Conservation (phyloP, 1,139 yeast genomes). For the Geotrichum armillariae region DNA sequence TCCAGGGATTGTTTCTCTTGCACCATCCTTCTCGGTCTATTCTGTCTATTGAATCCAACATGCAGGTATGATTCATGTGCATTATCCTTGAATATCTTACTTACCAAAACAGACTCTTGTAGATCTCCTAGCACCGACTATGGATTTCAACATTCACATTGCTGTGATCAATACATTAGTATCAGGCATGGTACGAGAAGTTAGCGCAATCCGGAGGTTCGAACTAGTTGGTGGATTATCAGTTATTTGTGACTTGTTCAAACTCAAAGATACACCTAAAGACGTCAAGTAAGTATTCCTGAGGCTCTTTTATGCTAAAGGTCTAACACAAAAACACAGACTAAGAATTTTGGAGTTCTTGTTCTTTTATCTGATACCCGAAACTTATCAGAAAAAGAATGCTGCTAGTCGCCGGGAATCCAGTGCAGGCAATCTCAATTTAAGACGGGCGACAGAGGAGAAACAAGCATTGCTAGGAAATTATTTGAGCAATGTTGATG, state of each 20-base stretch:
- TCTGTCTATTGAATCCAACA: conserved; percentile 40
- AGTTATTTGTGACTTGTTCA: conserved; percentile 49
- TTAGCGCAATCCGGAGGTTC: conserved; percentile 57
- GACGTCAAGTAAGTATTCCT: conserved; percentile 36
- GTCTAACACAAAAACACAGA: conserved; percentile 1
- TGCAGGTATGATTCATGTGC: too few species aligned
- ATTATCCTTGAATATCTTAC: too few species aligned
- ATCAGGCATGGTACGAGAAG: conserved; percentile 58
- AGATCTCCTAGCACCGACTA: conserved; percentile 16
- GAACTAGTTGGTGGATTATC: conserved; percentile 62
- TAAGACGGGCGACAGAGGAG: conserved; percentile 45
- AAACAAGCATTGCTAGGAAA: conserved; percentile 55
- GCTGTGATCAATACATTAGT: conserved; percentile 59
- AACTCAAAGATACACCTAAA: conserved; percentile 39
- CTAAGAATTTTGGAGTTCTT: conserved; percentile 70
- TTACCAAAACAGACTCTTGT: conserved; percentile 19
- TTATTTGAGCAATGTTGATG: conserved; percentile 48
- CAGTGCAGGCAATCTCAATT: background rate
- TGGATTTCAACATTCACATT: conserved; percentile 39
- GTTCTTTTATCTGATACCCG: conserved; percentile 72
- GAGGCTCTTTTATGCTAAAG: background rate
- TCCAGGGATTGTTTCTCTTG: conserved; percentile 63
- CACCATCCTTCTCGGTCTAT: conserved; percentile 58
- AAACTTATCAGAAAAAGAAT: conserved; percentile 38
- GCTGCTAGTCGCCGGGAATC: conserved; percentile 21